phyloP scores from a whole-genome alignment of 2,329 filamentous ascomycete genomes.

The Xylariaceae sp. region DNA sequence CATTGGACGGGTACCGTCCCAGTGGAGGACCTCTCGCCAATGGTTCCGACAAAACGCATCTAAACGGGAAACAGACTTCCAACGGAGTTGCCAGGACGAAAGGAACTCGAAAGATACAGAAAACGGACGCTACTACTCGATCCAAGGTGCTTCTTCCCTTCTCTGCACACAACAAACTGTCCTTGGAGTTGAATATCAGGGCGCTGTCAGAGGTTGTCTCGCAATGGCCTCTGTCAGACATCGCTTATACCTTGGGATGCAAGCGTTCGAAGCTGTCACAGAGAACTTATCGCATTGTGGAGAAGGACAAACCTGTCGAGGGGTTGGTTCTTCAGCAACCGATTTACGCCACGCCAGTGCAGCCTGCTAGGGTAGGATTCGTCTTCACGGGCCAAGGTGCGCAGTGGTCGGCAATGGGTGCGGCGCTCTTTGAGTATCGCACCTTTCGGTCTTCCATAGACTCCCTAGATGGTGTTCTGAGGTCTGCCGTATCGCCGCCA shows the following conservation, averaged over 20 bases:
- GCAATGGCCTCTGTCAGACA: slow-evolving; percentile 5
- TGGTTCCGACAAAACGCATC: background rate
- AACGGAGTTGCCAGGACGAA: background rate
- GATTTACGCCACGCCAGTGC: background rate
- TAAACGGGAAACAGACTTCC: background rate
- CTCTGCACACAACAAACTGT: slow-evolving; percentile 18
- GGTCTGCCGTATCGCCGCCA: background rate
- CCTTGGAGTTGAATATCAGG: slow-evolving; percentile 16
- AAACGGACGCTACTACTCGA: no score
- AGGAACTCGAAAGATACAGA: no score
- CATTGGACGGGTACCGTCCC: background rate
- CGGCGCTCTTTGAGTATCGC: slow-evolving; percentile 13
- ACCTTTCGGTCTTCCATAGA: slow-evolving; percentile 9
- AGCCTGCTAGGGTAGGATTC: slow-evolving; percentile 3
- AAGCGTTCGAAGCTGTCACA: slow-evolving; percentile 7
- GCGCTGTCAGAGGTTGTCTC: slow-evolving; percentile 4
- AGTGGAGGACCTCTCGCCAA: background rate
- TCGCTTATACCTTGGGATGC: slow-evolving; percentile 13
- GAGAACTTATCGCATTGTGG: slow-evolving; percentile 11
- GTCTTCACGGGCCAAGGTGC: slow-evolving; percentile 28
- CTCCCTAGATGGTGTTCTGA: slow-evolving; percentile 15
- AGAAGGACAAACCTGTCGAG: slow-evolving; percentile 2
- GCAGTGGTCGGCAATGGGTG: slow-evolving; percentile 29
- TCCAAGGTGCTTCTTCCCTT: slow-evolving; percentile 22
- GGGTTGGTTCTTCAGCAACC: background rate